Percentiles rank a stretch among this genome's conserved stretches.
phyloP scores from a whole-genome alignment of 2,329 filamentous ascomycete genomes.

The Pyrenophora graminea region DNA sequence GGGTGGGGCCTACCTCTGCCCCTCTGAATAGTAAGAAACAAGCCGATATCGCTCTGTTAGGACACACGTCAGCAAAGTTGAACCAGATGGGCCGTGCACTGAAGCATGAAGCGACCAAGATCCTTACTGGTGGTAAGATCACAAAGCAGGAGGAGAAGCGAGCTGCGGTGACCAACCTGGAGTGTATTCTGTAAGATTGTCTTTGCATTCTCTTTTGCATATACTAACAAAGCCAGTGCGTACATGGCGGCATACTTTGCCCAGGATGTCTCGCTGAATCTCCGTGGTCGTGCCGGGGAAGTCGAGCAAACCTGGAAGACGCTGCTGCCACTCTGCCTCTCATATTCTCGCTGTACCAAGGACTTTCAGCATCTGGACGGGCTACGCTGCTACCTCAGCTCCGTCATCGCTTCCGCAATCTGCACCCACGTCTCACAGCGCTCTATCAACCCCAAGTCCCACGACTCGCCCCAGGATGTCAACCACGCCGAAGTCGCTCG shows the following conservation, averaged over 20 bases:
- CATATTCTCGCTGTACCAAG: constrained; percentile 38
- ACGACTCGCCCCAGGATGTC: constrained; percentile 37
- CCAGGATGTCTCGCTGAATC: constrained; percentile 35
- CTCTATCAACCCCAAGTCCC: constrained; percentile 20
- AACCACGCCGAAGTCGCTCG: constrained; percentile 28
- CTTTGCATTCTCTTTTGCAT: not conserved
- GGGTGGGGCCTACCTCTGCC: constrained; percentile 35
- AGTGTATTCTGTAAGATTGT: constrained; percentile 49
- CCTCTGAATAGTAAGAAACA: constrained; percentile 38
- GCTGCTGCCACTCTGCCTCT: constrained; percentile 42
- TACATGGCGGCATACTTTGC: constrained; percentile 47
- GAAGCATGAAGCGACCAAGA: constrained; percentile 52
- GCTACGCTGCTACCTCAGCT: constrained; percentile 47
- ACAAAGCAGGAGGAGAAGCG: constrained; percentile 43
- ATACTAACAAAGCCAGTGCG: constrained; percentile 34
- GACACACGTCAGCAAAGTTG: constrained; percentile 46
- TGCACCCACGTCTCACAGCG: constrained; percentile 40
- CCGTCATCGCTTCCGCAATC: constrained; percentile 48
- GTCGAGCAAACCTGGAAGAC: constrained; percentile 46
- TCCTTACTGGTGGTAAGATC: constrained; percentile 33
- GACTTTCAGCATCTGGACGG: constrained; percentile 47
- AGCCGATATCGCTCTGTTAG: constrained; percentile 43
- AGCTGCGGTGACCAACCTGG: constrained; percentile 50
- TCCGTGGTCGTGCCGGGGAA: constrained; percentile 39
- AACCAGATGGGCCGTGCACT: constrained; percentile 50